A percentile compares a stretch with the other conserved stretches of the same genome.
phyloP scores from a whole-genome alignment of 352 stramenopile genomes.

The Blastocystis sp. region DNA sequence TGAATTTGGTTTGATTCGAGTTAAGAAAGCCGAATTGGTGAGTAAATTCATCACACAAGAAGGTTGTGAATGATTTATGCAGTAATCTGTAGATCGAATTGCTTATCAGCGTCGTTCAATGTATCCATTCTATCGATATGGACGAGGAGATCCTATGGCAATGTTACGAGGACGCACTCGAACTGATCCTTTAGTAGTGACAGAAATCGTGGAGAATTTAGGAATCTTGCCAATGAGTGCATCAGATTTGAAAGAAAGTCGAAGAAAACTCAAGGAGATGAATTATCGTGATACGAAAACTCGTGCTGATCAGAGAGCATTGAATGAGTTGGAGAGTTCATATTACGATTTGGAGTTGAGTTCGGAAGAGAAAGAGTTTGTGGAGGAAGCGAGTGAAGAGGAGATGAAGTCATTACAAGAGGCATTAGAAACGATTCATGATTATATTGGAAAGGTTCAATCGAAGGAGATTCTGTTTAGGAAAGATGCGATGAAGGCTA shows the following conservation, averaged over 20 bases:
- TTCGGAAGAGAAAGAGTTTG: not conserved
- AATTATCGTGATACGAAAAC: conserved; percentile 15
- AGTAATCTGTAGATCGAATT: not conserved
- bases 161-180: not conserved
- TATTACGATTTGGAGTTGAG: conserved; percentile 17
- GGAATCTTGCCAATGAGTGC: not conserved
- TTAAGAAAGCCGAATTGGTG: not conserved
- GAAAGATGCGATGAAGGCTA: not conserved
- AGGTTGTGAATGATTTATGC: not conserved
- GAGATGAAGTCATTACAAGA: not conserved
- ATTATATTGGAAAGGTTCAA: not conserved
- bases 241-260: not conserved
- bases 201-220: not conserved
- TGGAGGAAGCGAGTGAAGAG: not conserved
- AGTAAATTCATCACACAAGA: not conserved
- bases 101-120: not conserved
- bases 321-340: conserved; percentile 49
- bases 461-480: not conserved
- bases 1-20: not conserved
- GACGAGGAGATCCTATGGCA: not conserved
- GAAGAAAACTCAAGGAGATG: conserved; percentile 2
- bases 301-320: not conserved
- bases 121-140: not conserved
- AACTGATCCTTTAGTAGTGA: not conserved
- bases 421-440: not conserved